Percentiles rank a stretch among this genome's conserved stretches.
Evolutionary conservation across 2,329 filamentous ascomycete species (phyloP).

Genomic region (Nigrograna mackinnonii): DNA sequence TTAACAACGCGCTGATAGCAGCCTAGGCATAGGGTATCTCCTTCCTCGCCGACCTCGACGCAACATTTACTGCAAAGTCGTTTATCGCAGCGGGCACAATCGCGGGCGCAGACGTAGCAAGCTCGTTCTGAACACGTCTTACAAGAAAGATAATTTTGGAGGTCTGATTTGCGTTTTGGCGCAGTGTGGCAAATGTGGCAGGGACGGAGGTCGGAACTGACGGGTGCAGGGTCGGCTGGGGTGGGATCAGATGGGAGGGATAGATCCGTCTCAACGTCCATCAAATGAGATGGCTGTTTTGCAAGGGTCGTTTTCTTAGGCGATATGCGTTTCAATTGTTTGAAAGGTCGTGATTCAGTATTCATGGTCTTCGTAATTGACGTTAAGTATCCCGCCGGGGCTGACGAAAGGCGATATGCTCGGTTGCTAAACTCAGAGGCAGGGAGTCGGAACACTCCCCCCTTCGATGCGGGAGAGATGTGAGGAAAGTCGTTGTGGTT

Average conservation of each 20-base stretch:
- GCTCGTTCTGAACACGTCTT: slow-evolving; percentile 64
- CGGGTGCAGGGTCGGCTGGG: slow-evolving; percentile 30
- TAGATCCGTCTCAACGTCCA: slow-evolving; percentile 28
- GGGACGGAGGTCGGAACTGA: slow-evolving; percentile 41
- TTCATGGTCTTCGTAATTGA: no score
- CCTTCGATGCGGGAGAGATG: no score
- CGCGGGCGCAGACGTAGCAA: slow-evolving; percentile 70
- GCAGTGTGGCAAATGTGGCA: slow-evolving; percentile 71
- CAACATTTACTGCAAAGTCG: slow-evolving; percentile 71
- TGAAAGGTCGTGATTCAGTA: slow-evolving; percentile 31
- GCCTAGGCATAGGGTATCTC: slow-evolving; percentile 68
- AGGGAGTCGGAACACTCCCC: no score
- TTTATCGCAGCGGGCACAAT: slow-evolving; percentile 59
- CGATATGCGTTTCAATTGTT: slow-evolving; percentile 31
- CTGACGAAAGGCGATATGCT: neutral
- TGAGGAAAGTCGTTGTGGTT: no score
- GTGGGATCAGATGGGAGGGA: neutral
- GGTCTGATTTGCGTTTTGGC: slow-evolving; percentile 66
- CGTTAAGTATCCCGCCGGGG: slow-evolving; percentile 7
- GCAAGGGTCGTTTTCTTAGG: slow-evolving; percentile 19
- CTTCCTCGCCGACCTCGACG: slow-evolving; percentile 65
- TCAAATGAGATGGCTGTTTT: slow-evolving; percentile 36
- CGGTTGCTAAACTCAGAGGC: no score
- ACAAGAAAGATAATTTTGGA: slow-evolving; percentile 69
- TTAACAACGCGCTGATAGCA: slow-evolving; percentile 44